Evolutionary conservation across 2,329 filamentous ascomycete genomes (phyloP).

Genomic region (Paracamarosporium sp.): DNA sequence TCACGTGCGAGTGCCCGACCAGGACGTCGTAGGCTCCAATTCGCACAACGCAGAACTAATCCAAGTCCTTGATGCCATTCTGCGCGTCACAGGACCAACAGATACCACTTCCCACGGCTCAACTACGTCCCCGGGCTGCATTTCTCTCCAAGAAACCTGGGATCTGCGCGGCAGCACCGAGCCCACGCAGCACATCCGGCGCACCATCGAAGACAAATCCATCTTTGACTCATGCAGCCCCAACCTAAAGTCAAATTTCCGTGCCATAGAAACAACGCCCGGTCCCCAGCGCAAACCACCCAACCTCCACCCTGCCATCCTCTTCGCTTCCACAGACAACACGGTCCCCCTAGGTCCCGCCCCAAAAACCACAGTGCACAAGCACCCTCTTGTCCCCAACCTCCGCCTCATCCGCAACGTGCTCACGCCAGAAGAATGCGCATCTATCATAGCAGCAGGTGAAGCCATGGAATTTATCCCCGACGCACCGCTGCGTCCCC

Average conservation of each 20-base stretch:
- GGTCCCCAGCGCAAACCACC: conserved; percentile 69
- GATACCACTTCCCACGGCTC: conserved; percentile 52
- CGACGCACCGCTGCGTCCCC: conserved; percentile 71
- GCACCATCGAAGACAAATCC: conserved; percentile 65
- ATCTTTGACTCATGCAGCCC: conserved; percentile 39
- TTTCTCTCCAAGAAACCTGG: conserved; percentile 68
- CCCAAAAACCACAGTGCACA: conserved; percentile 60
- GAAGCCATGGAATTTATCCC: conserved; percentile 71
- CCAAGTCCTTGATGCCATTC: conserved; percentile 67
- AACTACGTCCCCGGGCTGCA: conserved; percentile 50
- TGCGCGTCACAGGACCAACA: conserved; percentile 68
- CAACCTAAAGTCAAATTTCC: conserved; percentile 50
- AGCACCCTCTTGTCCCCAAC: conserved; percentile 69
- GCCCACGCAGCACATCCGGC: conserved; percentile 57
- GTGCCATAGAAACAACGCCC: conserved; percentile 67
- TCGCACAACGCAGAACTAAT: conserved; percentile 62
- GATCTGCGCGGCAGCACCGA: conserved; percentile 58
- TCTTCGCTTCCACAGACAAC: conserved; percentile 67
- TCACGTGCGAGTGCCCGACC: conserved; percentile 52
- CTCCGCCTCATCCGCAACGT: conserved; percentile 67
- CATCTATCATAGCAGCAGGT: conserved; percentile 69
- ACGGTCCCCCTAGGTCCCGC: conserved; percentile 59
- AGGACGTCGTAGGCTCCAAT: conserved; percentile 33
- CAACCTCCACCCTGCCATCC: conserved; percentile 70
- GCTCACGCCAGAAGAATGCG: conserved; percentile 67